A percentile compares a stretch with the other conserved stretches of the same genome.
Evolutionary conservation across 495 filamentous ascomycete species (phyloP).

Genomic region (Aspergillus wentii): DNA sequence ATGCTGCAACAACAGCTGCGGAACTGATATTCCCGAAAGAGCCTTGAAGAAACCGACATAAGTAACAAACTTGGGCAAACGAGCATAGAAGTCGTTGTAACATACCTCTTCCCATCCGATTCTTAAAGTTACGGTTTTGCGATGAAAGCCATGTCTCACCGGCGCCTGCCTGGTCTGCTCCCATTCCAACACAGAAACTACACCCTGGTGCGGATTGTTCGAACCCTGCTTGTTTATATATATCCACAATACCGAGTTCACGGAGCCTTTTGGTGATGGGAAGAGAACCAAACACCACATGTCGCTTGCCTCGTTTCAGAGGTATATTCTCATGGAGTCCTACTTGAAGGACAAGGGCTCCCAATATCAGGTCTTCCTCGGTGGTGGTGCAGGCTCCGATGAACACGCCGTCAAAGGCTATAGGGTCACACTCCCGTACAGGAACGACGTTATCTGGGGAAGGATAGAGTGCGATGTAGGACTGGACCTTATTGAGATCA

Average conservation of each 20-base stretch:
- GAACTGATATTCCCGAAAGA: constrained; percentile 36
- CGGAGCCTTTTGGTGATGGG: constrained; percentile 31
- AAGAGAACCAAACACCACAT: constrained; percentile 34
- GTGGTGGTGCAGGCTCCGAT: constrained; percentile 48
- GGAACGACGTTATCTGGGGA: constrained; percentile 44
- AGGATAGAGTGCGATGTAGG: constrained; percentile 35
- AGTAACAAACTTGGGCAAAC: background rate
- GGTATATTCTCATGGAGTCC: constrained; percentile 30
- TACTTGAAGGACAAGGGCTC: constrained; percentile 30
- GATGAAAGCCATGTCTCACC: constrained; percentile 43
- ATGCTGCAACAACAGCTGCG: constrained; percentile 38
- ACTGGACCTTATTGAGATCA: constrained; percentile 30
- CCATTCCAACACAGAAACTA: constrained; percentile 44
- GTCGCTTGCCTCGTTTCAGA: constrained; percentile 24
- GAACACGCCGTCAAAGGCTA: constrained; percentile 38
- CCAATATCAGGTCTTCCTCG: constrained; percentile 42
- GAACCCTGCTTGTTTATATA: constrained; percentile 39
- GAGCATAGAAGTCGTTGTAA: background rate
- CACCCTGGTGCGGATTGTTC: constrained; percentile 38
- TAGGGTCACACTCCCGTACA: constrained; percentile 21
- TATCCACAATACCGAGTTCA: constrained; percentile 24
- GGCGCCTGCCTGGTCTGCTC: constrained; percentile 30
- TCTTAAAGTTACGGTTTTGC: constrained; percentile 45
- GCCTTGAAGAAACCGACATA: constrained; percentile 18
- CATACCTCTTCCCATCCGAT: constrained; percentile 43